phyloP scores from a whole-genome alignment of 371 early-diverging fungal species.

The Mortierella polycephala region DNA sequence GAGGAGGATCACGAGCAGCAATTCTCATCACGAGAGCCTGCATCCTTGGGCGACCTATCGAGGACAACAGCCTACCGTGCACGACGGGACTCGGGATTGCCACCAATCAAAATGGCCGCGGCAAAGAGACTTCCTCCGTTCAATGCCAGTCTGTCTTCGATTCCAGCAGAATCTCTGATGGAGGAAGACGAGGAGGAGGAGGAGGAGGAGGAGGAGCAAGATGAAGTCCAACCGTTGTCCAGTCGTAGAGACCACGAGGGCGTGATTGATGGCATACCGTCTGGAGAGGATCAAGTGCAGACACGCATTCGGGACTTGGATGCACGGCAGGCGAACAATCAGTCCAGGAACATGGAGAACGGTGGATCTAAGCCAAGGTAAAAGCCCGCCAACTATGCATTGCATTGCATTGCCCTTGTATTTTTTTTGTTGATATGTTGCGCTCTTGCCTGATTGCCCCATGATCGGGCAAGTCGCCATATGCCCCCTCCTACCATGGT shows the following conservation, averaged over 20 bases:
- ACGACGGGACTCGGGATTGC: constrained; percentile 44
- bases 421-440: background rate
- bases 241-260: constrained; percentile 30
- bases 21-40: constrained; percentile 23
- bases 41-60: constrained; percentile 20
- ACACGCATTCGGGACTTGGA: constrained; percentile 30
- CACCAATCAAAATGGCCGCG: constrained; percentile 41
- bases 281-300: constrained; percentile 22
- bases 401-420: background rate
- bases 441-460: background rate
- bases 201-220: constrained; percentile 24
- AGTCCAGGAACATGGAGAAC: constrained; percentile 18
- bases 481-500: background rate
- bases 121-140: constrained; percentile 48
- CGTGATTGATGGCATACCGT: constrained; percentile 16
- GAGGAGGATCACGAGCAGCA: constrained; percentile 32
- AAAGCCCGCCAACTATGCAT: background rate
- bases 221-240: background rate
- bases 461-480: background rate
- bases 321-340: constrained; percentile 20
- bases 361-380: constrained; percentile 40
- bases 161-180: constrained; percentile 24
- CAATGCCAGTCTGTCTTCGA: constrained; percentile 19
- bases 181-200: constrained; percentile 40
- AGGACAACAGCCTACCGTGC: constrained; percentile 10